Evolutionary conservation across 345 rosid genomes (phyloP).

Genomic region (Ailanthus altissimus): DNA sequence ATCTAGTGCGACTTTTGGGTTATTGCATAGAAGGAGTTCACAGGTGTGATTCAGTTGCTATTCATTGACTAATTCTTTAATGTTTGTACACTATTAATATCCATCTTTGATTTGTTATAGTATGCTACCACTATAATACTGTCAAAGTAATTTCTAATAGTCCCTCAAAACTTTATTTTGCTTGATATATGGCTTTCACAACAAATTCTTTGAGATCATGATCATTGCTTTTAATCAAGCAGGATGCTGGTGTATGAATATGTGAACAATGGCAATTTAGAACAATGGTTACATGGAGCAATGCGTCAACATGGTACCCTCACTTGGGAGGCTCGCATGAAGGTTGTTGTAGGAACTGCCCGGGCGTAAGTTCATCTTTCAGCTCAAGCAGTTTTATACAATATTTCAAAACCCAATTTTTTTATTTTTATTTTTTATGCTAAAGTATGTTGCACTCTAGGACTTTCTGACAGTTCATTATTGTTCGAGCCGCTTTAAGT

Average conservation of each 20-base stretch:
- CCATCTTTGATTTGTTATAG: neutral
- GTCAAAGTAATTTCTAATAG: neutral
- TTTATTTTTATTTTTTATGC: too few species aligned
- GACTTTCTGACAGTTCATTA: neutral
- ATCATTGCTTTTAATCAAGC: constrained; percentile 15
- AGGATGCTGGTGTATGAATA: constrained; percentile 92
- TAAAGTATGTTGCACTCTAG: neutral
- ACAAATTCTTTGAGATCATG: constrained; percentile 7
- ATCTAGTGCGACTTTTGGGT: constrained; percentile 91
- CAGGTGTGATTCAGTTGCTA: constrained; percentile 47
- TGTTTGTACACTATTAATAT: neutral
- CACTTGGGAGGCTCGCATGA: constrained; percentile 90
- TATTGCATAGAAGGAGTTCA: constrained; percentile 92
- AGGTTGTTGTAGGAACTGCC: constrained; percentile 73
- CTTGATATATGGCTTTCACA: constrained; percentile 4
- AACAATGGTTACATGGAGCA: constrained; percentile 83
- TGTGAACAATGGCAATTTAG: constrained; percentile 85
- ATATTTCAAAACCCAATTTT: neutral
- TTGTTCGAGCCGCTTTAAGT: neutral
- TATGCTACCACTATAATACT: neutral
- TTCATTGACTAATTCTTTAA: neutral
- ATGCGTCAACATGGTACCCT: constrained; percentile 58
- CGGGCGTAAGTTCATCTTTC: constrained; percentile 71
- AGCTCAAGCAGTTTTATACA: neutral
- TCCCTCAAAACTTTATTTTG: neutral